A percentile compares a stretch with the other conserved stretches of the same genome.
Conservation (phyloP, 2,329 filamentous ascomycete species). For the Rugonectria rugulosa region DNA sequence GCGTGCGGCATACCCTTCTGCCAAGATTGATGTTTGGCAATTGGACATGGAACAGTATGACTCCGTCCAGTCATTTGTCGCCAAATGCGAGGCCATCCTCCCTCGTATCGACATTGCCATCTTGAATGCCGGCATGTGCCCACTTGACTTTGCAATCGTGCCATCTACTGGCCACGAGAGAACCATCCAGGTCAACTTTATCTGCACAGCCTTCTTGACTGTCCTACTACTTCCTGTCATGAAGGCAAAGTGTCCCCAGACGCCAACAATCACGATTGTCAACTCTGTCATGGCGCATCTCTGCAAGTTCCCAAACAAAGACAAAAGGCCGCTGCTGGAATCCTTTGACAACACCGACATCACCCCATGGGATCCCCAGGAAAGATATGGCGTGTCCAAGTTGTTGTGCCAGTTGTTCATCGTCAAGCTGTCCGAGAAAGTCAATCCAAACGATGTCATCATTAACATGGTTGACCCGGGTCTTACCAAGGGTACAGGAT, state of each 20-base stretch:
- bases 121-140: constrained; percentile 44
- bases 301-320: constrained; percentile 37
- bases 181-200: constrained; percentile 44
- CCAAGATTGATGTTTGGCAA: constrained; percentile 35
- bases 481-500: constrained; percentile 36
- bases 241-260: constrained; percentile 18
- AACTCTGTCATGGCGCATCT: constrained; percentile 39
- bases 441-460: constrained; percentile 44
- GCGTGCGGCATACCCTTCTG: not conserved
- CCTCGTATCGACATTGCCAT: constrained; percentile 38
- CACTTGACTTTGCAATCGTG: constrained; percentile 24
- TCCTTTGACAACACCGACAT: constrained; percentile 38
- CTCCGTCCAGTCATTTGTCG: constrained; percentile 30
- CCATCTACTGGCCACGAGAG: constrained; percentile 40
- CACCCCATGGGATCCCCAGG: constrained; percentile 28
- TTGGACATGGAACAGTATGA: constrained; percentile 39
- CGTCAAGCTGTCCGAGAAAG: constrained; percentile 46
- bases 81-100: constrained; percentile 23
- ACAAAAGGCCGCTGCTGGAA: constrained; percentile 36
- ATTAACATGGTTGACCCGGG: constrained; percentile 48
- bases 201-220: constrained; percentile 40
- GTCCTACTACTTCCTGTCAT: constrained; percentile 37
- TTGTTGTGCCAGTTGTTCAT: constrained; percentile 45
- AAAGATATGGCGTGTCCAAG: constrained; percentile 43
- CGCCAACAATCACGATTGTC: constrained; percentile 39